phyloP scores from a whole-genome alignment of 148 eudicot species.

The Silene latifolia region DNA sequence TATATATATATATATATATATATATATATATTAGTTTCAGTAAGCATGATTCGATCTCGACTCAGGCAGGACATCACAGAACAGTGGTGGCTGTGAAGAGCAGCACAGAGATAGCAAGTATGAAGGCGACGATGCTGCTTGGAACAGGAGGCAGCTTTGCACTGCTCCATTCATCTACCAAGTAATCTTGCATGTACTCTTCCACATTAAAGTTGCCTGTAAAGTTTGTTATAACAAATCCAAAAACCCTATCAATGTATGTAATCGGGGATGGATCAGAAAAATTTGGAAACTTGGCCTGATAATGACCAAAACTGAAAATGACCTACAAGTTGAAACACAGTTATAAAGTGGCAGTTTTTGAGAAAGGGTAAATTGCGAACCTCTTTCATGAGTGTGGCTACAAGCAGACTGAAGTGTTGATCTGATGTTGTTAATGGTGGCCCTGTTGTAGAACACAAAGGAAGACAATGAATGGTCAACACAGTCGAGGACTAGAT shows the following conservation, averaged over 20 bases:
- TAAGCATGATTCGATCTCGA: too few relatives aligned
- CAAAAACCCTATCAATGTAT: neutral
- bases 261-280: too few relatives aligned
- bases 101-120: conserved; percentile 14
- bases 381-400: conserved; percentile 40
- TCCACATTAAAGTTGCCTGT: conserved; percentile 49
- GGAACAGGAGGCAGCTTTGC: conserved; percentile 28
- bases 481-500: conserved; percentile 42
- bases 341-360: too few relatives aligned
- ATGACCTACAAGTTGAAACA: neutral
- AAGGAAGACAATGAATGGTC: conserved; percentile 35
- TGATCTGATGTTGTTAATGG: conserved; percentile 28
- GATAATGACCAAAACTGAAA: too few relatives aligned
- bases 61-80: conserved; percentile 15
- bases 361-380: neutral
- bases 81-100: conserved; percentile 22
- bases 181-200: conserved; percentile 28
- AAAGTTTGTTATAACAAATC: conserved; percentile 1
- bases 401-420: conserved; percentile 48
- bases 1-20: too few relatives aligned
- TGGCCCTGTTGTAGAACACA: conserved; percentile 54
- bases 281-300: too few relatives aligned
- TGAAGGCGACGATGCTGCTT: conserved; percentile 18
- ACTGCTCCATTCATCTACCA: conserved; percentile 30
- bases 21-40: too few relatives aligned